Evolutionary conservation across 2,329 filamentous ascomycete genomes (phyloP), one percentile per base, ranked within the genome.

Genomic region (Trichoderma sp.): DNA sequence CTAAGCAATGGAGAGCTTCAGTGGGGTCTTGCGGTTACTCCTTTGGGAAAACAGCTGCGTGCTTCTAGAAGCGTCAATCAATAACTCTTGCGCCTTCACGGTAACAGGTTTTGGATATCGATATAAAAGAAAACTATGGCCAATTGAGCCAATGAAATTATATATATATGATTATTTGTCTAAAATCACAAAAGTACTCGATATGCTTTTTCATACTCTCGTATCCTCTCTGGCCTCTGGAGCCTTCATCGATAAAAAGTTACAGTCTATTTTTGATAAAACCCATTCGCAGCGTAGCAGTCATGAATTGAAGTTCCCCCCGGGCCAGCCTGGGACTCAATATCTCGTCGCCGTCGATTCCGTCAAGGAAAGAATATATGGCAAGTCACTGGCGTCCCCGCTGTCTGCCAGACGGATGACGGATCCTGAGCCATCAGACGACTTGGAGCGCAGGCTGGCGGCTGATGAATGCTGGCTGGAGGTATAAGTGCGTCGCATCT

Each of bases 331-430:
- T 38, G 33, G n/a, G 31, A 7, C n/a, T 59, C 24, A 76, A 67
- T 63, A 78, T 24, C 75, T 78, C 29, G 80, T 83, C 27, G 80
- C 82, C 4, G 80, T 73, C n/a, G 83, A 83, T 7, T 81, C 79
- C 50, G 79, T 77, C 60, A 85, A 75, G 38, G 81, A 83, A 53
- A 87, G 79, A 16, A 86, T 82, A 75, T 86, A 87, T 3, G 83
- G 83, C 5, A 84, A 77, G 11, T 79, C 79, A 41, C 79, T 80
- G 7, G 78, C 76, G 33, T 85, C 83, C 3, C 84, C 81, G 14
- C 78, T 78, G 41, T 83, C 86, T 14, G 87, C 85, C 35, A 90
- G 82, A 8, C 88, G 85, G 60, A 90, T 88, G 5, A 90, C 87
- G 6, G 86, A 88, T 7, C 83, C 84, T 3, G 83, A 84, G 71